Base-by-base conservation (phyloP, 306 rosid species). In the Cucumis melo region DNA sequence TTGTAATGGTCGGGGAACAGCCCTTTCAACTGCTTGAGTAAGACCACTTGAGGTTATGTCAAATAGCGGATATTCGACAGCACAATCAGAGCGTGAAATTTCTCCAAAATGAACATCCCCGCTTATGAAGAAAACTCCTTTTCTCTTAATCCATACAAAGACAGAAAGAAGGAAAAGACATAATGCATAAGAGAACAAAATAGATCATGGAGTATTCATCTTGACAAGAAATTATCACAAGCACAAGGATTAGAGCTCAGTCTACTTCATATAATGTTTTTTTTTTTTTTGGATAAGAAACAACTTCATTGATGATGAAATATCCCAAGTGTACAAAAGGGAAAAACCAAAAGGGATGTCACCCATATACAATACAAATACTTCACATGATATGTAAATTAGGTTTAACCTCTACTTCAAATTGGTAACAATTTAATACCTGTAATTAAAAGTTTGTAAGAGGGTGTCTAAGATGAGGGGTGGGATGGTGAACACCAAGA, bases 81-180 rank as follows among this genome's bases (percentile, higher is more conserved):
- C 93, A 73, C 97, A 91, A 78, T 91, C 97, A 83, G 85, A 88
- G 79, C 89, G 87, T 36, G 93, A 79, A 70, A 92, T 86, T 84
- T 92, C 96, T 80, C 96, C 96, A 63, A 89, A 92, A 85, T 92
- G 97, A 84, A 92, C 97, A 83, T 92, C 97, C 59, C 97, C 97
- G 53, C 97, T 92, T 42, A 89, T 84, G 73, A 92, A 92, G 83
- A 89, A 53, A 57, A 87, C 89, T 78, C 92, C 96, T 44, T 81
- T 78, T 79, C 96, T 87, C 97, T 92, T 84, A 74, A 65, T 76
- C 83, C 63, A 73, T 53, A 61, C 59, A 77, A 82, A 61, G 27
- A 77, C 21, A 32, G 23, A 34, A 59, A 7, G 46, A 19, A 20
- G 19, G n/a, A 15, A 24, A 67, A 67, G 24, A 41, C 17, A 65